These are phyloP conservation scores for Arthonia radiata DNA, from an alignment of 495 filamentous ascomycete species.

Conservation along the genomic window DNA sequence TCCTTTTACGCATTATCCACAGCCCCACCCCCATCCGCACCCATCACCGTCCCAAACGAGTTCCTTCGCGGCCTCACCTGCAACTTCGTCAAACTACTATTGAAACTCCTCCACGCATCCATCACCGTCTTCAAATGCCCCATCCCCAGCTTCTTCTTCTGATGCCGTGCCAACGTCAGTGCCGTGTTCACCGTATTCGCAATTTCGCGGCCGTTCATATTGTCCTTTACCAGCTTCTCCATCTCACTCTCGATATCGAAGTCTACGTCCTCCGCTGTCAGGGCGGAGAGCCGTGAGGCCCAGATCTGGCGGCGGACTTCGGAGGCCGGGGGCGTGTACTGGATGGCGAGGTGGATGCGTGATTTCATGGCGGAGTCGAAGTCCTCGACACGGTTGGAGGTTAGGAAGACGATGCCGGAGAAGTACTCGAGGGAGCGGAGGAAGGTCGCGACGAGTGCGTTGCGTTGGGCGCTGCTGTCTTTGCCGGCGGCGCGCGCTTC, in stretches of 20 bases:
- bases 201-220: not conserved
- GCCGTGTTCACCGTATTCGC: not conserved
- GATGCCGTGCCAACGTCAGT: not conserved
- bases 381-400: constrained; percentile 20
- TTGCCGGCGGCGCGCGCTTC: constrained; percentile 4
- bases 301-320: not conserved
- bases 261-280: not conserved
- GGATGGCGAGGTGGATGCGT: constrained; percentile 24
- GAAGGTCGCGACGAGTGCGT: constrained; percentile 8
- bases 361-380: constrained; percentile 23
- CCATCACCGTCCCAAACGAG: too few species aligned
- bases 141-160: constrained; percentile 1
- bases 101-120: constrained; percentile 1
- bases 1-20: too few species aligned
- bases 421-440: constrained; percentile 9
- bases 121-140: not conserved
- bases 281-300: not conserved
- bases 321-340: constrained; percentile 14
- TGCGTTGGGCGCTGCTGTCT: constrained; percentile 3
- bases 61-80: too few species aligned
- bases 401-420: constrained; percentile 8
- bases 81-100: not conserved
- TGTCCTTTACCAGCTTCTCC: not conserved
- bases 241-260: not conserved
- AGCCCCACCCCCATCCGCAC: too few species aligned